Percentiles rank a stretch among this genome's conserved stretches.
Evolutionary conservation across 2,329 filamentous ascomycete species (phyloP).

Genomic region (Fusarium clavum): DNA sequence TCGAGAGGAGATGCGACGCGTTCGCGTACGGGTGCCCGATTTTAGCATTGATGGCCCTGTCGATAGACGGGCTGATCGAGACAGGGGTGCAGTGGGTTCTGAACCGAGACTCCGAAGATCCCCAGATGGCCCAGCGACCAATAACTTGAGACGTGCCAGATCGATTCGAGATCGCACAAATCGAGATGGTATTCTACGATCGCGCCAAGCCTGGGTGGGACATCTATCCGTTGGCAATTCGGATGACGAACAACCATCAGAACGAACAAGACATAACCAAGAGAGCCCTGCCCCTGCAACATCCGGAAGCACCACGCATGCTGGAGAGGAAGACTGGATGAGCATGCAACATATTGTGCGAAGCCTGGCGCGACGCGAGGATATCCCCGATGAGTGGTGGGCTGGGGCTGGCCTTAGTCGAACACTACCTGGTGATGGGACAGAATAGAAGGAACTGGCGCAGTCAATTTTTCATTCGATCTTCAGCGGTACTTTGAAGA

Average conservation of each 20-base stretch:
- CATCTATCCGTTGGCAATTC: conserved; percentile 45
- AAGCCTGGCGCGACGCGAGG: conserved; percentile 74
- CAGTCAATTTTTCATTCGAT: conserved; percentile 8
- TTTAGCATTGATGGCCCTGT: conserved; percentile 30
- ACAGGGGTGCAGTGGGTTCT: conserved; percentile 18
- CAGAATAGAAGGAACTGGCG: conserved; percentile 34
- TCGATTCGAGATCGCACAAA: conserved; percentile 6
- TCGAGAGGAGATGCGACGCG: conserved; percentile 27
- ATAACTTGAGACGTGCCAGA: background rate
- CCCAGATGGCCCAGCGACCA: conserved; percentile 19
- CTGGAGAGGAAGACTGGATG: conserved; percentile 57
- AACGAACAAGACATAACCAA: conserved; percentile 30
- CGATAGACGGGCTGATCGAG: conserved; percentile 14
- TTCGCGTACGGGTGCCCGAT: conserved; percentile 35
- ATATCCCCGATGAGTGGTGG: conserved; percentile 89
- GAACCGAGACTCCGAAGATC: conserved; percentile 25
- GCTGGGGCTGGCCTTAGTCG: conserved; percentile 74
- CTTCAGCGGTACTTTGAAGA: conserved; percentile 6
- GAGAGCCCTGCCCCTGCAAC: conserved; percentile 41
- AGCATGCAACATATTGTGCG: conserved; percentile 80
- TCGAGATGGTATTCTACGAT: conserved; percentile 3
- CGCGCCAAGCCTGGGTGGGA: conserved; percentile 43
- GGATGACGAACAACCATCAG: conserved; percentile 44
- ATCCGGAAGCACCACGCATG: conserved; percentile 32
- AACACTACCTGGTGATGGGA: conserved; percentile 56